phyloP scores from a whole-genome alignment of 257 asterid species.

The Cordia subcordata region DNA sequence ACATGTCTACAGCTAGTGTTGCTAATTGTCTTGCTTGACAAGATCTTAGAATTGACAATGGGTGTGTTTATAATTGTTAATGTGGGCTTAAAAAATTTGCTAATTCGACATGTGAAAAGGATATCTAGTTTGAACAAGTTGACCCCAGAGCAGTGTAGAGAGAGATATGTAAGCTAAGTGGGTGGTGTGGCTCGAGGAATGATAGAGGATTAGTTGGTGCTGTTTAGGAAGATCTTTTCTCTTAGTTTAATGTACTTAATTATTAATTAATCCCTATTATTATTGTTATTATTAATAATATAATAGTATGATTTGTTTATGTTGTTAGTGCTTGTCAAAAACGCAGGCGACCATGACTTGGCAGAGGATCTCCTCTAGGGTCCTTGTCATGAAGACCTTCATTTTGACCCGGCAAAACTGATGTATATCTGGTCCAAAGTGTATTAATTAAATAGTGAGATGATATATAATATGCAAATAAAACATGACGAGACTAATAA shows the following conservation, averaged over 20 bases:
- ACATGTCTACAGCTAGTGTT: constrained; percentile 12
- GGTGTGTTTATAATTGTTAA: too few species aligned
- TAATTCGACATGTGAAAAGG: too few species aligned
- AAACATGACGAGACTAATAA: too few species aligned
- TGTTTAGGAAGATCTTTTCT: too few species aligned
- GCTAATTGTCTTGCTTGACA: constrained; percentile 21
- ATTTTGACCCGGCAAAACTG: constrained; percentile 46
- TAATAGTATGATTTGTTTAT: background rate
- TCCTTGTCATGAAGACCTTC: constrained; percentile 21
- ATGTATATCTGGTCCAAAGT: constrained; percentile 11
- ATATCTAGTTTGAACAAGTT: too few species aligned
- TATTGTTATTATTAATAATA: too few species aligned
- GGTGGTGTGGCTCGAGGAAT: constrained; percentile 64
- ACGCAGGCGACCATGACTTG: constrained; percentile 13
- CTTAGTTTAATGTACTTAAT: too few species aligned
- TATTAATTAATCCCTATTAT: background rate
- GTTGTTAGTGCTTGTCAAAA: constrained; percentile 39
- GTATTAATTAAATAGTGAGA: too few species aligned
- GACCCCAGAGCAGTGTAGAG: too few species aligned
- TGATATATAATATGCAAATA: too few species aligned
- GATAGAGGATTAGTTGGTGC: background rate
- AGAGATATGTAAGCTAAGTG: constrained; percentile 23
- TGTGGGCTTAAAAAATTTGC: too few species aligned
- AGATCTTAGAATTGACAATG: constrained; percentile 28
- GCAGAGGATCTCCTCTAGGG: constrained; percentile 25